Conservation (phyloP, 1,139 yeast species). For the Taphrina wiesneri region DNA sequence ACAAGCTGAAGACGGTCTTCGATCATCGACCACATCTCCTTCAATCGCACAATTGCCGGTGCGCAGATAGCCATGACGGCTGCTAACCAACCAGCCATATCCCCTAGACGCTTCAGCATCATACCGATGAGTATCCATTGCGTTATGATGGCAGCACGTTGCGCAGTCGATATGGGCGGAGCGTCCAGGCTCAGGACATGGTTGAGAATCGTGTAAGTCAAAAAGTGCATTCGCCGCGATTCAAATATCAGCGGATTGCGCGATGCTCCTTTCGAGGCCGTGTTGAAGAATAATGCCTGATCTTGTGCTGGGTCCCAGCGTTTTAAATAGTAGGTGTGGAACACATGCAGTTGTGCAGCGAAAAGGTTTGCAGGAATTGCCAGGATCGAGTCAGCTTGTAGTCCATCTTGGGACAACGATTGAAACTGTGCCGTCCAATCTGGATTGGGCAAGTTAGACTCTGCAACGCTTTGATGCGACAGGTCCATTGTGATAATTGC, state of each 20-base stretch:
- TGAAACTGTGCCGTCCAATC: not conserved
- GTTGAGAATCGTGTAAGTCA: slow-evolving; percentile 68
- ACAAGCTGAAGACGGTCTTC: slow-evolving; percentile 61
- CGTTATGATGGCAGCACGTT: slow-evolving; percentile 66
- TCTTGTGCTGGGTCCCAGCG: slow-evolving; percentile 35
- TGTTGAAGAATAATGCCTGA: slow-evolving; percentile 31
- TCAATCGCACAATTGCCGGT: slow-evolving; percentile 73
- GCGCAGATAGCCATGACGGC: slow-evolving; percentile 82
- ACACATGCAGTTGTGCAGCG: slow-evolving; percentile 30
- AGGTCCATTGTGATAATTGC: slow-evolving; percentile 15
- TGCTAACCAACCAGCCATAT: slow-evolving; percentile 94
- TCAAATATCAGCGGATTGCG: slow-evolving; percentile 56
- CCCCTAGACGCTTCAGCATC: slow-evolving; percentile 74
- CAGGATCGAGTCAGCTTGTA: slow-evolving; percentile 19
- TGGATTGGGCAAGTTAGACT: not conserved
- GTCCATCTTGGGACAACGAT: not conserved
- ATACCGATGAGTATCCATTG: slow-evolving; percentile 90
- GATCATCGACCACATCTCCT: slow-evolving; percentile 74
- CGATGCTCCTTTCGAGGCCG: slow-evolving; percentile 43
- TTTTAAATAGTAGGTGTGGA: slow-evolving; percentile 28
- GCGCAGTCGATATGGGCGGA: slow-evolving; percentile 43
- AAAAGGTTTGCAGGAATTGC: slow-evolving; percentile 24
- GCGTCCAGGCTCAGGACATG: slow-evolving; percentile 62
- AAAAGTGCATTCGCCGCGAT: slow-evolving; percentile 70
- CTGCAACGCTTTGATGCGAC: not conserved